Evolutionary conservation across 2,329 filamentous ascomycete genomes (phyloP).

Genomic region (Calonectria montana): DNA sequence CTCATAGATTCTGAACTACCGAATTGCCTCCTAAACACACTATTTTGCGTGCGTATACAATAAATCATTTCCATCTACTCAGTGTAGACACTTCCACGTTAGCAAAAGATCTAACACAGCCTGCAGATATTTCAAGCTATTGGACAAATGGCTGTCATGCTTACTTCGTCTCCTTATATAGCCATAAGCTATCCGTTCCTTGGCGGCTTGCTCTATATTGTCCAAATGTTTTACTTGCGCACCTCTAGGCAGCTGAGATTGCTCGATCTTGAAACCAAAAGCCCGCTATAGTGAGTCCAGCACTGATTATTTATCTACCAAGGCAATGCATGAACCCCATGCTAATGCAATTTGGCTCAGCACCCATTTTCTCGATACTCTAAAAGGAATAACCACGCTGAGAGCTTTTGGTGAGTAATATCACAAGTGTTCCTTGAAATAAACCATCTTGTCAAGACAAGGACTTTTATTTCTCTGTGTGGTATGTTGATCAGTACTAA

Average conservation of each 20-base stretch:
- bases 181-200: slow-evolving; percentile 62
- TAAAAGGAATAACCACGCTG: slow-evolving; percentile 65
- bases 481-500: background rate
- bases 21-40: slow-evolving; percentile 38
- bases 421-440: slow-evolving; percentile 43
- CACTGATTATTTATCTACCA: background rate
- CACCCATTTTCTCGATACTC: slow-evolving; percentile 64
- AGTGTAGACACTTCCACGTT: too few relatives aligned
- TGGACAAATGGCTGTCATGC: slow-evolving; percentile 43
- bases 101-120: background rate
- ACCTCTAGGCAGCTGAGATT: slow-evolving; percentile 69
- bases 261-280: slow-evolving; percentile 68
- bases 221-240: slow-evolving; percentile 68
- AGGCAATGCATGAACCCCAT: too few relatives aligned
- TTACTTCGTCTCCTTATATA: slow-evolving; percentile 52
- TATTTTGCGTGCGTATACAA: background rate
- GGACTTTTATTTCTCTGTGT: background rate
- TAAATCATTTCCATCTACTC: background rate
- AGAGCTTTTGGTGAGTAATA: slow-evolving; percentile 65
- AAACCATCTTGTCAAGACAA: background rate
- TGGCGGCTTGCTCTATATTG: slow-evolving; percentile 54
- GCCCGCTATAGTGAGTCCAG: slow-evolving; percentile 58
- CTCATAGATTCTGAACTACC: slow-evolving; percentile 51
- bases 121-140: slow-evolving; percentile 5
- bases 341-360: slow-evolving; percentile 3